Conservation (phyloP, 306 rosid species). For the Fragaria nilgerrensis region DNA sequence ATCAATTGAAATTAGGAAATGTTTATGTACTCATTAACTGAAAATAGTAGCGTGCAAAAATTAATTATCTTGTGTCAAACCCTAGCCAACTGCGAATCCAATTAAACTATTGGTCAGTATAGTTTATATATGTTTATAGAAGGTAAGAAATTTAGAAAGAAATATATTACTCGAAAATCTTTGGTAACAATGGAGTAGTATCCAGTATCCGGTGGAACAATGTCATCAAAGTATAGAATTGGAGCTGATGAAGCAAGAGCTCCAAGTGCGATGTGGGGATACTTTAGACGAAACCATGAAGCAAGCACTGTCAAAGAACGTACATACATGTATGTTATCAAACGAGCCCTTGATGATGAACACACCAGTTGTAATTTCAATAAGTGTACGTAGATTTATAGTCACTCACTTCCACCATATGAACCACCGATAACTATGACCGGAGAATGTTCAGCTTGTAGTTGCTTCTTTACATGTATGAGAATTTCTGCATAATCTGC, state of each 20-base stretch:
- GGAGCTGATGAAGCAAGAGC: slow-evolving; percentile 89
- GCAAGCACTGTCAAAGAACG: slow-evolving; percentile 47
- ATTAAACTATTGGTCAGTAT: too few species aligned
- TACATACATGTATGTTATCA: background rate
- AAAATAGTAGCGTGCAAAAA: background rate
- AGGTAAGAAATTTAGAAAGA: background rate
- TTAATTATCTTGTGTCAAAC: background rate
- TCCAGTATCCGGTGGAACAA: slow-evolving; percentile 41
- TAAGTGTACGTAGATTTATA: background rate
- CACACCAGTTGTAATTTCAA: background rate
- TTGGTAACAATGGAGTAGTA: slow-evolving; percentile 42
- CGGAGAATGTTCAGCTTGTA: slow-evolving; percentile 46
- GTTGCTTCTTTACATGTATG: slow-evolving; percentile 44
- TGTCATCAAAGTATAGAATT: slow-evolving; percentile 51
- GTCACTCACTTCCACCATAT: slow-evolving; percentile 79
- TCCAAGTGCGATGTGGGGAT: slow-evolving; percentile 72
- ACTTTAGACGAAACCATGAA: slow-evolving; percentile 83
- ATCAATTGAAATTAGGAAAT: background rate
- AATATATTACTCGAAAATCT: slow-evolving; percentile 36
- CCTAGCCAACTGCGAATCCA: background rate
- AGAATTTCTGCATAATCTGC: slow-evolving; percentile 69
- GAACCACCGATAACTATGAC: slow-evolving; percentile 80
- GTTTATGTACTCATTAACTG: background rate
- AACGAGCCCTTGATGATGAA: background rate
- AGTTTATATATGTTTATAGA: background rate